Conservation (phyloP, 495 filamentous ascomycete species). For the Neurospora sublineolata region DNA sequence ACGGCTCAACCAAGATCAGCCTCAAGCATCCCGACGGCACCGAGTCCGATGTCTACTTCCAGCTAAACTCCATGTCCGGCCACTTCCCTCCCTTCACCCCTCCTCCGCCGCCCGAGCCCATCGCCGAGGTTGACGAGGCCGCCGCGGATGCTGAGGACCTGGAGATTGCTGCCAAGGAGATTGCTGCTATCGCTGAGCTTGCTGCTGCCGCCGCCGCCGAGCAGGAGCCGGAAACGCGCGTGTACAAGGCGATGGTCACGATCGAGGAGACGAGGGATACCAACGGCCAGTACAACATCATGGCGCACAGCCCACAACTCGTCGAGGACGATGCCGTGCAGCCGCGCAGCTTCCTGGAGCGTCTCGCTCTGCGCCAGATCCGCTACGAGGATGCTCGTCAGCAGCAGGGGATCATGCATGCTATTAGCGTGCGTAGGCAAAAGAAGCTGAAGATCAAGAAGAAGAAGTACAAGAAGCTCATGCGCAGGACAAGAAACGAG, state of each 20-base stretch:
- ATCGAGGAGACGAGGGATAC: slow-evolving; percentile 66
- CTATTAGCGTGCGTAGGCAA: slow-evolving; percentile 79
- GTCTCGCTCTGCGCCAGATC: slow-evolving; percentile 38
- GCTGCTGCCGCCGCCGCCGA: slow-evolving; percentile 11
- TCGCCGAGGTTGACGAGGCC: slow-evolving; percentile 37
- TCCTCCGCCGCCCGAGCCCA: slow-evolving; percentile 60
- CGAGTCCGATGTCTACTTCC: slow-evolving; percentile 31
- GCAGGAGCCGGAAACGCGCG: slow-evolving; percentile 37
- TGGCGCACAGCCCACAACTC: slow-evolving; percentile 39
- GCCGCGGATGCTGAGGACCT: slow-evolving; percentile 22
- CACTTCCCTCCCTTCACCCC: slow-evolving; percentile 67
- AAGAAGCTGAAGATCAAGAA: slow-evolving; percentile 98
- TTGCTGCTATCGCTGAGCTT: slow-evolving; percentile 8
- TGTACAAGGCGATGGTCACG: slow-evolving; percentile 70
- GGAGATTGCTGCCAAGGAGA: slow-evolving; percentile 17
- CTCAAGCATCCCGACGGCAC: slow-evolving; percentile 42
- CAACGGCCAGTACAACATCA: slow-evolving; percentile 51
- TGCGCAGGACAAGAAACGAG: slow-evolving; percentile 80
- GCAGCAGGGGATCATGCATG: slow-evolving; percentile 36
- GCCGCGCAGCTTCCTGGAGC: slow-evolving; percentile 38
- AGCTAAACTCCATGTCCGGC: slow-evolving; percentile 36
- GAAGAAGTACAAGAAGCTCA: slow-evolving; percentile 99
- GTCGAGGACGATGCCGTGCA: slow-evolving; percentile 27
- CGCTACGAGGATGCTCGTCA: slow-evolving; percentile 33
- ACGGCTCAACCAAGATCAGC: slow-evolving; percentile 24